These are phyloP conservation scores for Nothophaeocryptopus gaeumannii DNA, from an alignment of 2,329 filamentous ascomycete species.

Conservation along the genomic window DNA sequence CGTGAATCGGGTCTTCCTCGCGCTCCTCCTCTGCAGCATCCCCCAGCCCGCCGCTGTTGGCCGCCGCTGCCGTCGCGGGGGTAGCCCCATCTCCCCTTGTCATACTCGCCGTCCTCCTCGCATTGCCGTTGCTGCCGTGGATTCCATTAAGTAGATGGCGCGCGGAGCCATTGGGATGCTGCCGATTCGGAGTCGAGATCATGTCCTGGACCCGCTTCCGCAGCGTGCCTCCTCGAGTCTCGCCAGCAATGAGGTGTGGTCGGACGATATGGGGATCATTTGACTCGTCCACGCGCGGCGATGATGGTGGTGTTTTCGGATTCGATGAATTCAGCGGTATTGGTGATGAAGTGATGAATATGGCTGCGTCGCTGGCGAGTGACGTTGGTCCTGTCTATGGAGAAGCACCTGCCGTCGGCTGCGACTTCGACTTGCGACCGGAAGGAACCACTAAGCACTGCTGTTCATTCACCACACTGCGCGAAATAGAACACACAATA, in stretches of 20 bases:
- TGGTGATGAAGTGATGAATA: no score
- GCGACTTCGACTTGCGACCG: no score
- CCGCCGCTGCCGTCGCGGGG: constrained; percentile 1
- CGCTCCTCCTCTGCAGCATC: constrained; percentile 37
- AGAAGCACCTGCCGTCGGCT: no score
- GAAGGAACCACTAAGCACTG: no score
- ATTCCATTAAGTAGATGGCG: constrained; percentile 37
- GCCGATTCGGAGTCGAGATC: constrained; percentile 33
- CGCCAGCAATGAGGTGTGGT: neutral
- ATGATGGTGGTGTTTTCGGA: constrained; percentile 10
- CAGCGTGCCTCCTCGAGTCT: constrained; percentile 16
- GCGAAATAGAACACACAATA: no score
- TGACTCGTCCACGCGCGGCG: constrained; percentile 22
- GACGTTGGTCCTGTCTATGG: no score
- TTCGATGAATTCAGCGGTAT: no score
- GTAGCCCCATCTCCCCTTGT: constrained; percentile 34
- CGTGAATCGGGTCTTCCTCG: constrained; percentile 48
- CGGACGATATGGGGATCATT: constrained; percentile 21
- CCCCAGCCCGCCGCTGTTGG: constrained; percentile 15
- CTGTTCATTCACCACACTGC: no score
- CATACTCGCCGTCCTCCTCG: constrained; percentile 42
- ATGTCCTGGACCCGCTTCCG: constrained; percentile 24
- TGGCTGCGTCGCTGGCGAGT: no score
- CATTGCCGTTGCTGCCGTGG: constrained; percentile 34
- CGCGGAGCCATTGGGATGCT: constrained; percentile 18